A percentile compares a stretch with the other conserved stretches of the same genome.
phyloP scores from a whole-genome alignment of 2,329 filamentous ascomycete genomes.

The Fusarium liriodendri region DNA sequence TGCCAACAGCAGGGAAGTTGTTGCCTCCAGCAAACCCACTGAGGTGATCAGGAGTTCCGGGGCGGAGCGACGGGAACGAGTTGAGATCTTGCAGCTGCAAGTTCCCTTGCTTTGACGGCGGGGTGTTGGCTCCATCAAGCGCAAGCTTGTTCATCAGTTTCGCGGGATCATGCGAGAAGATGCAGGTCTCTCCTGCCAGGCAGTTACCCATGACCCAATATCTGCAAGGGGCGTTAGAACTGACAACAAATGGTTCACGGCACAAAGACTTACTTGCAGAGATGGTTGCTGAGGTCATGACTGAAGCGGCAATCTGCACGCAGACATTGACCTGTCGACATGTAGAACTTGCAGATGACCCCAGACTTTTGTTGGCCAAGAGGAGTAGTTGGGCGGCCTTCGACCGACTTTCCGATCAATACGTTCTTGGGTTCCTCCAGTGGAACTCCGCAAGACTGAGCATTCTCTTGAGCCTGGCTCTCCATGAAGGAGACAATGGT shows the following conservation, averaged over 20 bases:
- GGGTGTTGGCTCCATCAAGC: constrained; percentile 75
- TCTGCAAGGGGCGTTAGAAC: constrained; percentile 56
- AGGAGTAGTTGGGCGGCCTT: constrained; percentile 81
- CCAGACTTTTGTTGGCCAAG: constrained; percentile 82
- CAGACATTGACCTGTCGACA: constrained; percentile 94
- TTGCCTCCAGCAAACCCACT: constrained; percentile 64
- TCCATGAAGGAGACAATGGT: constrained; percentile 93
- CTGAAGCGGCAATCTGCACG: constrained; percentile 97
- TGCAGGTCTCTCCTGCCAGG: constrained; percentile 90
- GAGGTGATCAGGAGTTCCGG: constrained; percentile 69
- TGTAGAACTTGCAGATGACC: constrained; percentile 96
- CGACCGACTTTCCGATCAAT: constrained; percentile 91
- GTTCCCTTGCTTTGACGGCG: constrained; percentile 71
- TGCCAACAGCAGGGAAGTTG: constrained; percentile 62
- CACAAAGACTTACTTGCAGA: constrained; percentile 87
- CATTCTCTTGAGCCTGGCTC: constrained; percentile 61
- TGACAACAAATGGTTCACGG: neutral
- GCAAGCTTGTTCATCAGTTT: constrained; percentile 85
- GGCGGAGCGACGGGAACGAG: constrained; percentile 82
- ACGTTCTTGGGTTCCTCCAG: constrained; percentile 72
- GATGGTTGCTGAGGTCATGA: constrained; percentile 92
- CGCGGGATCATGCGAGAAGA: constrained; percentile 96
- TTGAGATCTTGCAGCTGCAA: constrained; percentile 87
- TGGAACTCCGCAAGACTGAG: constrained; percentile 47
- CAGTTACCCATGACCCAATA: constrained; percentile 98